These are phyloP conservation scores for Ophiostoma himal-ulmi DNA, from an alignment of 2,329 filamentous ascomycete species.

Conservation along the genomic window DNA sequence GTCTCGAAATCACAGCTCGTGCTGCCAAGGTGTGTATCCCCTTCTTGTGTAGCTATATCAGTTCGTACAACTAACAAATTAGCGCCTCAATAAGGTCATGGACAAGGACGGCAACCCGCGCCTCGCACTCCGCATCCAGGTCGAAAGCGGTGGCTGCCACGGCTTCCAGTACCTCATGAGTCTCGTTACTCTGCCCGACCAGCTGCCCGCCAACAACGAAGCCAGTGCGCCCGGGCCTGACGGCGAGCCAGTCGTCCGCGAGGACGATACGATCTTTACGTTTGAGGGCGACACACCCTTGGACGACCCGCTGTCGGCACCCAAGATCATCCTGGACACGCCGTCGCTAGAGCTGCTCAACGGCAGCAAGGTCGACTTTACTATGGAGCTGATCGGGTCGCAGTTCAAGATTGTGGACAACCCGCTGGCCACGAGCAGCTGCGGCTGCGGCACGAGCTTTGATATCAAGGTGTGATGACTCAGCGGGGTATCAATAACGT, in stretches of 20 bases:
- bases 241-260: constrained; percentile 39
- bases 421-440: constrained; percentile 84
- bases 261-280: constrained; percentile 86
- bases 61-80: constrained; percentile 12
- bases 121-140: constrained; percentile 81
- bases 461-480: constrained; percentile 65
- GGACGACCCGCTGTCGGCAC: constrained; percentile 33
- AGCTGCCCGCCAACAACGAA: constrained; percentile 26
- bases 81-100: constrained; percentile 75
- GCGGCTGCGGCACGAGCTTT: constrained; percentile 95
- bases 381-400: constrained; percentile 78
- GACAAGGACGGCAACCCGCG: constrained; percentile 64
- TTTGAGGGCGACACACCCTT: constrained; percentile 51
- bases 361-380: constrained; percentile 94
- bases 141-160: constrained; percentile 92
- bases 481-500: neutral
- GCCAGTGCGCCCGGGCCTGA: constrained; percentile 24
- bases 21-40: constrained; percentile 62
- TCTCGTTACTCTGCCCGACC: constrained; percentile 57
- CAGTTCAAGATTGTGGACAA: constrained; percentile 98
- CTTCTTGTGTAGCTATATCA: neutral
- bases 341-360: constrained; percentile 82
- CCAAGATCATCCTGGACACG: constrained; percentile 86
- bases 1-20: constrained; percentile 74
- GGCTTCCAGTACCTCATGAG: constrained; percentile 98